Evolutionary conservation across 257 asterid genomes (phyloP), one percentile per base, ranked within the genome.

Genomic region (Penstemon davidsonii): DNA sequence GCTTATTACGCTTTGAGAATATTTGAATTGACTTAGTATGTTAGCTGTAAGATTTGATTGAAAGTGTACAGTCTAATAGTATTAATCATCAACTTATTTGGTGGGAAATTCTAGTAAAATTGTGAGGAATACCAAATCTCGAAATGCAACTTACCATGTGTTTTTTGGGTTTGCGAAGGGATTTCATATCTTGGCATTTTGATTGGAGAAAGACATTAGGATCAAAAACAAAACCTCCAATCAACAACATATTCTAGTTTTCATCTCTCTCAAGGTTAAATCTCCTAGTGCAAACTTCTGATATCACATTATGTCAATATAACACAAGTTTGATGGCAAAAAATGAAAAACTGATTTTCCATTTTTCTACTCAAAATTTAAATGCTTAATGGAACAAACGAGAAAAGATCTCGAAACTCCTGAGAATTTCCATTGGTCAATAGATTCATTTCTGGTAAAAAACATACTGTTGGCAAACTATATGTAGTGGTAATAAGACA

Each of bases 1-100:
- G 0, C 7, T 4, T 18, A 12, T 49, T 39, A 45, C 49, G 42
- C 49, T 7, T 40, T 46, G 8, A 25, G 72, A 18, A 47, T 25
- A 47, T 64, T 36, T 8, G 6, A 60, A 39, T 51, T 59, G 53
- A 51, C 52, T 40, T 18, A 66, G 40, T 50, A 18, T 41, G 50
- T 39, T 47, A 38, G 45, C 58, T 64, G 67, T 56, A 13, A 45
- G 10, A n/a, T 55, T 37, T 44, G 47, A 57, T 18, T 58, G n/a
- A 10, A 10, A 12, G 18, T 57, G 58, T 64, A 66, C 49, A 44
- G 41, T 46, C 7, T 37, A 9, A 62, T 37, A 12, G 12, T 41
- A 46, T 25, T 25, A 25, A 25, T 25, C 33, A 25, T 53, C 51
- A 38, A 33, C 50, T 19, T 18, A 49, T 8, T 43, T 47, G 25